Conservation (phyloP, 2,329 filamentous ascomycete genomes). For the Fusarium buharicum region DNA sequence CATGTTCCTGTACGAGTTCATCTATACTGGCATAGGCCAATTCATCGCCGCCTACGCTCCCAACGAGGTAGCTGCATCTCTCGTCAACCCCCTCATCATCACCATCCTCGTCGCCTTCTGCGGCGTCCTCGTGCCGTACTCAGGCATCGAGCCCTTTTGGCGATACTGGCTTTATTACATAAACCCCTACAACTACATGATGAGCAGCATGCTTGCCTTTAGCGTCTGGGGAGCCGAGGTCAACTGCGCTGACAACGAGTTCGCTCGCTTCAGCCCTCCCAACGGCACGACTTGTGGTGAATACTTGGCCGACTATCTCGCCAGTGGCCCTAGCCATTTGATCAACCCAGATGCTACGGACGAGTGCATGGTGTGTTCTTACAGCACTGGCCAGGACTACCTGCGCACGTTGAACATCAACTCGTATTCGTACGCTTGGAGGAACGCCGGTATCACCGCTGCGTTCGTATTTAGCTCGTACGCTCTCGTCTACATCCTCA, state of each 20-base stretch:
- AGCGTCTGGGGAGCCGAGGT: slow-evolving; percentile 59
- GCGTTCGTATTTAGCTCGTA: slow-evolving; percentile 67
- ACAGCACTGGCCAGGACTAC: slow-evolving; percentile 67
- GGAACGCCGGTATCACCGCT: slow-evolving; percentile 69
- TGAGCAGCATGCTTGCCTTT: slow-evolving; percentile 66
- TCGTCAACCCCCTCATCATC: slow-evolving; percentile 67
- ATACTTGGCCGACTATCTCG: slow-evolving; percentile 66
- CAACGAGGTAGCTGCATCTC: slow-evolving; percentile 67
- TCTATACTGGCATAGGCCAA: slow-evolving; percentile 70
- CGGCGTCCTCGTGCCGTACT: slow-evolving; percentile 77
- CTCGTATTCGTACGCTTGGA: slow-evolving; percentile 73
- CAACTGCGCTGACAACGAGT: slow-evolving; percentile 59
- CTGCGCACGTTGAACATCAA: slow-evolving; percentile 67
- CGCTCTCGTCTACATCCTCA: slow-evolving; percentile 55
- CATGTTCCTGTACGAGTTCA: slow-evolving; percentile 68
- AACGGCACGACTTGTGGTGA: slow-evolving; percentile 64
- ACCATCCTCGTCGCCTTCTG: slow-evolving; percentile 75
- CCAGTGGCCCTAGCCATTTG: slow-evolving; percentile 58
- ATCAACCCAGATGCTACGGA: slow-evolving; percentile 67
- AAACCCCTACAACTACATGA: slow-evolving; percentile 71
- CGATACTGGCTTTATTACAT: slow-evolving; percentile 71
- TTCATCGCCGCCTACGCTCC: slow-evolving; percentile 72
- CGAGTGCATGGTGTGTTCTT: slow-evolving; percentile 71
- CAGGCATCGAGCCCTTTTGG: slow-evolving; percentile 73
- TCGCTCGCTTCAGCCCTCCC: slow-evolving; percentile 63